Evolutionary conservation across 2,329 filamentous ascomycete genomes (phyloP).

Genomic region (Fusarium sp.): DNA sequence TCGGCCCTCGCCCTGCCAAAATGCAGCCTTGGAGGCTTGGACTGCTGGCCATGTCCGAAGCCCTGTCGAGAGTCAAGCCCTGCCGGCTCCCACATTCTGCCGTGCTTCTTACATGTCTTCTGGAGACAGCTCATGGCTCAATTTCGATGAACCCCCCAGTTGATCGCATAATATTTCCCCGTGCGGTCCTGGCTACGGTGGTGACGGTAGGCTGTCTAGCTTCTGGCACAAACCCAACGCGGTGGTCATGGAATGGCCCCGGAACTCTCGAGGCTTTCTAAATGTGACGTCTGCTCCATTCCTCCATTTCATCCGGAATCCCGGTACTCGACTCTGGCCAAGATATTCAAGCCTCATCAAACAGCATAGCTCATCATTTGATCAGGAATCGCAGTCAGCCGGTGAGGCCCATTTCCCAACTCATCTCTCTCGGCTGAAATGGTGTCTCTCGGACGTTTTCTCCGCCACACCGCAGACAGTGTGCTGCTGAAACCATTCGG

Average conservation of each 20-base stretch:
- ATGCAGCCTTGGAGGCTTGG: slow-evolving; percentile 6
- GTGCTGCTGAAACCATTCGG: slow-evolving; percentile 14
- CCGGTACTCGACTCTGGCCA: not conserved
- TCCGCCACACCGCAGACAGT: slow-evolving; percentile 24
- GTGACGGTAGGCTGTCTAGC: slow-evolving; percentile 25
- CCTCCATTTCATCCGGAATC: slow-evolving; percentile 1
- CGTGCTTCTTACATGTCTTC: slow-evolving; percentile 22
- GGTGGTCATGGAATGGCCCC: slow-evolving; percentile 27
- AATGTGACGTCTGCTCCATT: slow-evolving; percentile 17
- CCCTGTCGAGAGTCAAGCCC: slow-evolving; percentile 4
- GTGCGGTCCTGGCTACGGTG: slow-evolving; percentile 29
- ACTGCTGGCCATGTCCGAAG: not conserved
- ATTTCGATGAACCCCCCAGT: slow-evolving; percentile 25
- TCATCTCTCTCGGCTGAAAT: slow-evolving; percentile 21
- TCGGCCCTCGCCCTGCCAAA: slow-evolving; percentile 22
- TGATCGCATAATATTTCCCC: slow-evolving; percentile 5
- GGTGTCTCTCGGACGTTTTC: not conserved
- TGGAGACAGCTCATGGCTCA: slow-evolving; percentile 23
- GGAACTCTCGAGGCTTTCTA: slow-evolving; percentile 16
- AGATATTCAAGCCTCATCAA: slow-evolving; percentile 11
- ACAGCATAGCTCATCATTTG: slow-evolving; percentile 8
- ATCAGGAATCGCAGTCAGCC: not conserved
- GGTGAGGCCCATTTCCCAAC: not conserved
- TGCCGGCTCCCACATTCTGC: slow-evolving; percentile 1
- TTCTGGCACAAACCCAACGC: slow-evolving; percentile 12